phyloP scores from a whole-genome alignment of 805 yeast species.

The Hyphopichia homilentoma region DNA sequence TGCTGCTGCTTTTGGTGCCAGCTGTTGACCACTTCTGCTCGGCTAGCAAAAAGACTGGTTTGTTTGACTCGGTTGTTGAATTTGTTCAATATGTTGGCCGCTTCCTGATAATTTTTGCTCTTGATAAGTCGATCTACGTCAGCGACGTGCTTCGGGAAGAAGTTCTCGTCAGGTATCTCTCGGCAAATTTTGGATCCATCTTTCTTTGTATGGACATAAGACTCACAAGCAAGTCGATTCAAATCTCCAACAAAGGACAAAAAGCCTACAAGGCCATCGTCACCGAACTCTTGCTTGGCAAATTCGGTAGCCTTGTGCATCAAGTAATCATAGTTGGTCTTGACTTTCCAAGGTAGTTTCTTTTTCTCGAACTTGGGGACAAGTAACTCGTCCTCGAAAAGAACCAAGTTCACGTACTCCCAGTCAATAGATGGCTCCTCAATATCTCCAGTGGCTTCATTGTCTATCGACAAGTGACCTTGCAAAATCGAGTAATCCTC shows the following conservation, averaged over 20 bases:
- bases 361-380: conserved; percentile 24
- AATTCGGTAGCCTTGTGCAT: conserved; percentile 31
- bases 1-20: conserved; percentile 22
- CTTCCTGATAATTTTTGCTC: conserved; percentile 33
- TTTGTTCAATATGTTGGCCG: conserved; percentile 30
- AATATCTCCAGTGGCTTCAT: conserved; percentile 7
- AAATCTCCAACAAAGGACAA: conserved; percentile 29
- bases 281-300: conserved; percentile 12
- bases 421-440: conserved; percentile 16
- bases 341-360: conserved; percentile 21
- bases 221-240: conserved; percentile 38
- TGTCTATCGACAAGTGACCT: conserved; percentile 20
- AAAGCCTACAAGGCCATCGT: conserved; percentile 9
- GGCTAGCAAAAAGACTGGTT: conserved; percentile 35
- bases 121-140: conserved; percentile 34
- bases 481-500: conserved; percentile 42
- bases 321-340: conserved; percentile 43
- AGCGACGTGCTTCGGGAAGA: conserved; percentile 38
- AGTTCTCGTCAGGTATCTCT: conserved; percentile 13
- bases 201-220: conserved; percentile 24
- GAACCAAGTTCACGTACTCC: conserved; percentile 15
- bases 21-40: conserved; percentile 28
- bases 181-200: conserved; percentile 22
- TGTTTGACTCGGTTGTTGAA: conserved; percentile 33
- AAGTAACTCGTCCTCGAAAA: conserved; percentile 24